Evolutionary conservation across 352 stramenopile genomes (phyloP).

Genomic region (Saprolegnia parasitica): DNA sequence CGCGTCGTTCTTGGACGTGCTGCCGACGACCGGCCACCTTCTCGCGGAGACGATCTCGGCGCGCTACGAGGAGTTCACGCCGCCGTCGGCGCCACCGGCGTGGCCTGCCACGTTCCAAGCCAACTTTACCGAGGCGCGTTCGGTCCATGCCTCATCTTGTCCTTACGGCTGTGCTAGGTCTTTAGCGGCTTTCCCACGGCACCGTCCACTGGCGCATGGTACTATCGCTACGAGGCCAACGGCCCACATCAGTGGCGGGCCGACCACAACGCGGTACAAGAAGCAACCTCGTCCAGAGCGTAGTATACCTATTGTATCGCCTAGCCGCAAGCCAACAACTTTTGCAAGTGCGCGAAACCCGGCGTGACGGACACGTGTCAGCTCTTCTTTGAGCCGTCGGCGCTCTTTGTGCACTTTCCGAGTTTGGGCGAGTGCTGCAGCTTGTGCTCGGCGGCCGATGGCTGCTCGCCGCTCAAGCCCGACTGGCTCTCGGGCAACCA

Average conservation of each 20-base stretch:
- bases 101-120: constrained; percentile 2
- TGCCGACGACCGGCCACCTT: neutral
- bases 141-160: neutral
- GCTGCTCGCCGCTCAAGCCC: constrained; percentile 13
- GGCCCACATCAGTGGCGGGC: neutral
- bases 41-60: neutral
- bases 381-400: constrained; percentile 1
- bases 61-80: neutral
- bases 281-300: neutral
- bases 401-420: constrained; percentile 8
- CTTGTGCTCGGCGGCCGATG: constrained; percentile 1
- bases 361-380: neutral
- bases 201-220: constrained; percentile 10
- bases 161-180: neutral
- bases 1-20: neutral
- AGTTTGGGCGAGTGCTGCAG: neutral
- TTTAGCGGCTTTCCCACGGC: constrained; percentile 9
- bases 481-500: constrained; percentile 8
- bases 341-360: constrained; percentile 11
- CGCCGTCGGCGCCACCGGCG: neutral
- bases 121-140: constrained; percentile 12
- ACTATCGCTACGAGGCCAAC: constrained; percentile 12
- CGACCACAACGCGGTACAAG: constrained; percentile 11
- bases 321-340: constrained; percentile 25
- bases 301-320: neutral